Base-by-base conservation (phyloP, 2,329 filamentous ascomycete species). In the Herpotrichia juniperi region DNA sequence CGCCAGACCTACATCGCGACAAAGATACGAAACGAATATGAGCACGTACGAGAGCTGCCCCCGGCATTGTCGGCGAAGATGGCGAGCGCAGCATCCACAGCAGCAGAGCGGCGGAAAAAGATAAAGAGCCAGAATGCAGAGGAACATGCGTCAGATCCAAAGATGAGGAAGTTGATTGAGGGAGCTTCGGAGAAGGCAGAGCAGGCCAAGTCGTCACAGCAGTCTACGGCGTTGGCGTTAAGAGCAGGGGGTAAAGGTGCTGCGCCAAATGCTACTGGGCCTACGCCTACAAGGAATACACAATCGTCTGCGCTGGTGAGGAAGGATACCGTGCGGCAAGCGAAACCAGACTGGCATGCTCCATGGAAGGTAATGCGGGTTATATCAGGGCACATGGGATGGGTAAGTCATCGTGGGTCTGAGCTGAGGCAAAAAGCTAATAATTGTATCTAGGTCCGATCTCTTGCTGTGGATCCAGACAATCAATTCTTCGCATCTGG, bases 331-430 rank as follows among this genome's bases (percentile, higher is more conserved):
- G 83, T 87, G 48, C 79, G 84, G 62, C 86, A 88, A 62, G 81
- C 87, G 51, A 91, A 88, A 72, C 96, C 96, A 1, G 89, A 97
- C 52, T 99, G 94, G 94, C 94, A 99, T 73, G 86, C 93, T 55
- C 96, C 96, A 11, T 99, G 96, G 94, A 97, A 97, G 82, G 81
- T 97, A 54, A 96, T 96, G 89, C 86, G 94, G 55, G 96, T 99
- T 56, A 96, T 99, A 60, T 96, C 92, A 0, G 94, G 96, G 14
- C 94, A 97, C 72, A 76, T 99, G 63, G 94, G 94, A 22, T 99
- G 94, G 94, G 94, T 99, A 57, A 83, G 93, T n/a, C n/a, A n/a
- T n/a, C n/a, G 55, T 85, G 85, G 44, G n/a, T n/a, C n/a, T n/a
- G n/a, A n/a, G n/a, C n/a, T n/a, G n/a, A n/a, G n/a, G n/a, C n/a